These are phyloP conservation scores for Albugo laibachii DNA, from an alignment of 352 stramenopile species.

Conservation along the genomic window DNA sequence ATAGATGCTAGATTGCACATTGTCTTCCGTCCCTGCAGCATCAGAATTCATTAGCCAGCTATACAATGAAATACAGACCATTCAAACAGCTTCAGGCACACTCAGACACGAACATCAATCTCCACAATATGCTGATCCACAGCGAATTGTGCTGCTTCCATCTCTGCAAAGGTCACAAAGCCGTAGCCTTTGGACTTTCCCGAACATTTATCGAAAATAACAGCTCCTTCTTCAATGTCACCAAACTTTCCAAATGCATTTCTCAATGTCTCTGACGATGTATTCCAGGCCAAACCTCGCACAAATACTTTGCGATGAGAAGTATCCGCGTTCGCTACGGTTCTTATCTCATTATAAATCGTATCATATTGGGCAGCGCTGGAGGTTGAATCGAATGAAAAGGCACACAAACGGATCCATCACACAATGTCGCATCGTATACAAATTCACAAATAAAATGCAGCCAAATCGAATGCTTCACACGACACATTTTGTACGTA, in stretches of 20 bases:
- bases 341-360: conserved; percentile 38
- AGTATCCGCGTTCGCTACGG: conserved; percentile 25
- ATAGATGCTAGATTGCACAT: conserved; percentile 34
- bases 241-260: conserved; percentile 29
- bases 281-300: conserved; percentile 35
- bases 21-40: conserved; percentile 15
- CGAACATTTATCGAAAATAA: conserved; percentile 40
- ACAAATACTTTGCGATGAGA: conserved; percentile 53
- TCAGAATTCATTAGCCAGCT: neutral
- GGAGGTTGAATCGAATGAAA: conserved; percentile 3
- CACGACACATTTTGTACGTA: conserved; percentile 13
- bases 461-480: neutral
- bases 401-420: neutral
- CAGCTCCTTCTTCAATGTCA: conserved; percentile 26
- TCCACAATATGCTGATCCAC: conserved; percentile 24
- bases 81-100: neutral
- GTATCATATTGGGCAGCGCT: conserved; percentile 39
- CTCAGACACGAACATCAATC: conserved; percentile 29
- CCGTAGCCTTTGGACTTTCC: conserved; percentile 42
- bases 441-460: too few relatives aligned
- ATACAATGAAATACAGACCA: neutral
- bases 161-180: conserved; percentile 47
- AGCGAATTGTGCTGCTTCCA: conserved; percentile 27
- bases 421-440: too few relatives aligned
- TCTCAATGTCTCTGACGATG: conserved; percentile 23